Evolutionary conservation across 768 basidiomycete genomes (phyloP), one percentile per base, ranked within the genome.

Genomic region (Coprinellus aureogranulatus): DNA sequence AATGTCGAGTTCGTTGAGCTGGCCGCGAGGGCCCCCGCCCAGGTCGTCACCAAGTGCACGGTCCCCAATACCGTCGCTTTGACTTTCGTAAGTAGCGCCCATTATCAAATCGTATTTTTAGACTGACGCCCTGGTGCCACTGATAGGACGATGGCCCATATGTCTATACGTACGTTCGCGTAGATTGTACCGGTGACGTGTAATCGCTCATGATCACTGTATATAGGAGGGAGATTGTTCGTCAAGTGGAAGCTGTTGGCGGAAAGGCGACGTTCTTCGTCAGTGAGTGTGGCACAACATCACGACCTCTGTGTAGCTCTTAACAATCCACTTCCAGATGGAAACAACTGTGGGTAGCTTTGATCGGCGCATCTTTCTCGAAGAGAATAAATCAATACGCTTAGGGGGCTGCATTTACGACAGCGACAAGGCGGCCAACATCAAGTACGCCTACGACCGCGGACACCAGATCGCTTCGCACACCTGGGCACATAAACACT

Each of bases 381-480:
- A 16, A 20, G 42, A 30, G 12, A 37, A 14, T 9, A 6, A 14
- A 16, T 25, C 8, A 2, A 22, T 60, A 11, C 10, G 37, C 20
- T 22, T 44, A 70, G 69, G 60, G 54, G 67, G 56, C 22, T 79
- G 77, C 61, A 78, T 80, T 28, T 80, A 77, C 62, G 60, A 67
- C 55, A 56, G 53, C 9, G 65, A 62, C 20, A 61, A 62, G 8
- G 60, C 66, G 8, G 59, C 68, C 30, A 57, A 66, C 37, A 53
- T 76, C 52, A 72, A 70, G 54, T 72, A 76, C 55, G 75, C 71
- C 1, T 75, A 71, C 59, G 64, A 68, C n/a, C 64, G 68, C 20
- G 79, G 79, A 5, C 78, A 80, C 58, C 73, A 77, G 62, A 62
- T 81, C 48, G 78, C 68, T 4, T 79, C 79, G n/a, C 80, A 81